Evolutionary conservation across 2,329 filamentous ascomycete genomes (phyloP), one percentile per base, ranked within the genome.

Genomic region (Xylariaceae sp.): DNA sequence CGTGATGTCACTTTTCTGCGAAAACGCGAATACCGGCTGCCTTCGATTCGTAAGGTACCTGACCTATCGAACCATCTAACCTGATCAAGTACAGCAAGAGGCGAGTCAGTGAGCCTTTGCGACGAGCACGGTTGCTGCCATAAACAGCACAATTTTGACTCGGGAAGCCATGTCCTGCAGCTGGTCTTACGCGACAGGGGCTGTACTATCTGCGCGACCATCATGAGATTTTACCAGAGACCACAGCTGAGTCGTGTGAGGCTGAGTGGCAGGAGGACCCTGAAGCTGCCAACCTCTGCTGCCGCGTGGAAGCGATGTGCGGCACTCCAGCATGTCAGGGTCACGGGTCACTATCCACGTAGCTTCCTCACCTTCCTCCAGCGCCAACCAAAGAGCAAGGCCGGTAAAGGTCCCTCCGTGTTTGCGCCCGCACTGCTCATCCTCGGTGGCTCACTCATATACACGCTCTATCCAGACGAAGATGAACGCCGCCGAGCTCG

Each of bases 391-490:
- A 38, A 39, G 19, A 23, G 35, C 31, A 52, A 42, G 32, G 27
- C 31, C 25, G 51, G 51, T 52, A 53, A 49, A 50, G 29, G 49
- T 33, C 44, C 46, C 39, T 39, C 46, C 31, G 43, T 49, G 31
- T 44, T 52, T 36, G 39, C 51, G 26, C 45, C 57, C 34, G 46
- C 51, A 33, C 45, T 56, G 33, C 42, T 58, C n/a, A 33, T 53
- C 33, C 37, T 58, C 31, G 50, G 56, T 45, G 50, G 50, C 33
- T 50, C 61, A 45, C 55, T 64, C 49, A 51, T 60, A 34, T 59
- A 58, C 43, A 53, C 55, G 38, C 50, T 64, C 31, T 61, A 59
- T 46, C 61, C 61, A 50, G 53, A 49, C 51, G 55, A n/a, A n/a
- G n/a, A 60, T 49, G 53, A 51, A 43, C 38, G 54, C 27, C 56